phyloP scores from a whole-genome alignment of 768 basidiomycete species.

The Phanerochaete carnosa region DNA sequence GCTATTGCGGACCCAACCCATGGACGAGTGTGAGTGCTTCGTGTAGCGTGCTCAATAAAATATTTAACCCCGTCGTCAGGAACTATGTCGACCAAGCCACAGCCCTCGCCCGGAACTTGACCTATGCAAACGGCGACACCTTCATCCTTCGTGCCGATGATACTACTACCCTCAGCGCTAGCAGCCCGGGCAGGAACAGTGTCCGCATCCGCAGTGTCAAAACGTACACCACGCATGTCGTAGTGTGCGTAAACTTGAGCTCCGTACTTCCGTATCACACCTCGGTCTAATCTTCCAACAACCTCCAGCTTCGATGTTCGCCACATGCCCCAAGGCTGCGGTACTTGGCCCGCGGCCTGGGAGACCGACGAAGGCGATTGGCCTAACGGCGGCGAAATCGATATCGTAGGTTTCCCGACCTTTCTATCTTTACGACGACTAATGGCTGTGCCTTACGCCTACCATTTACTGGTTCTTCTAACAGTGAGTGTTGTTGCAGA shows the following conservation, averaged over 20 bases:
- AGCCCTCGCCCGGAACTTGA: slow-evolving; percentile 52
- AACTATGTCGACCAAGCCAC: slow-evolving; percentile 45
- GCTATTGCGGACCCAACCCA: slow-evolving; percentile 59
- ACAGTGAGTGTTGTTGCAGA: neutral
- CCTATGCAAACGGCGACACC: slow-evolving; percentile 47
- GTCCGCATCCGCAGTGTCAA: slow-evolving; percentile 54
- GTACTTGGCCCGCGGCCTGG: slow-evolving; percentile 59
- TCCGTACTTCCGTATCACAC: neutral
- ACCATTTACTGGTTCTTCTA: neutral
- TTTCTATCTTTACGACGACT: neutral
- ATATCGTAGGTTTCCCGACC: slow-evolving; percentile 31
- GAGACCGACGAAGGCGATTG: slow-evolving; percentile 43
- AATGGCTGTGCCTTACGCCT: neutral
- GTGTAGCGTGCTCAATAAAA: neutral
- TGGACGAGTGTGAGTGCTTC: slow-evolving; percentile 58
- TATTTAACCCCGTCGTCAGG: slow-evolving; percentile 17
- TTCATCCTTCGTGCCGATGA: slow-evolving; percentile 57
- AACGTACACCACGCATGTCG: slow-evolving; percentile 44
- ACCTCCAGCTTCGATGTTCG: slow-evolving; percentile 37
- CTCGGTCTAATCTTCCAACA: neutral
- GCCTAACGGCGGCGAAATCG: slow-evolving; percentile 41
- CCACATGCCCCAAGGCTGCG: slow-evolving; percentile 56
- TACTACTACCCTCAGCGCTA: slow-evolving; percentile 41
- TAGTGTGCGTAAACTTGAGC: slow-evolving; percentile 19
- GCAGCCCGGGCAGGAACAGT: slow-evolving; percentile 55